Conservation (phyloP, 2,329 filamentous ascomycete species). For the Pyrenochaeta sp. region DNA sequence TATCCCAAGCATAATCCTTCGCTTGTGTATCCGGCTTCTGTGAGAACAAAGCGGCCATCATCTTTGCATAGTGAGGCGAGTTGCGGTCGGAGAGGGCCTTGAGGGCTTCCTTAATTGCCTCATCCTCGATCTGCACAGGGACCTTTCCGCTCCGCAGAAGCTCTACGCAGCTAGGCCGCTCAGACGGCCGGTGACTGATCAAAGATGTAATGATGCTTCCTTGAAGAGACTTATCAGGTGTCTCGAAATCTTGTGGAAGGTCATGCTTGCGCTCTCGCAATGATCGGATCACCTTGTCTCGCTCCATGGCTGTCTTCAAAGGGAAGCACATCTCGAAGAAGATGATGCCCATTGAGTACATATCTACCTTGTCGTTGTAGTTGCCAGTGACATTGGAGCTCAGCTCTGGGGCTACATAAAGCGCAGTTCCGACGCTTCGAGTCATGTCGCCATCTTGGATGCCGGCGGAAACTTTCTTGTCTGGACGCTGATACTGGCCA, state of each 20-base stretch:
- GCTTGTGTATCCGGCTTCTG: slow-evolving; percentile 75
- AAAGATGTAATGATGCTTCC: slow-evolving; percentile 81
- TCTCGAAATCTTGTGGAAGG: slow-evolving; percentile 77
- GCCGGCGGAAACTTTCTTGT: slow-evolving; percentile 56
- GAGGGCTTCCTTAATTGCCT: slow-evolving; percentile 84
- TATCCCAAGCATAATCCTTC: slow-evolving; percentile 70
- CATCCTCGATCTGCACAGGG: slow-evolving; percentile 90
- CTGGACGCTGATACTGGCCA: slow-evolving; percentile 73
- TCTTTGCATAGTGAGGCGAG: slow-evolving; percentile 89
- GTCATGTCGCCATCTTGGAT: slow-evolving; percentile 69
- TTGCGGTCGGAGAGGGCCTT: slow-evolving; percentile 81
- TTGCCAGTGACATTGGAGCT: slow-evolving; percentile 76
- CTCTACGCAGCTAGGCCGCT: slow-evolving; percentile 82
- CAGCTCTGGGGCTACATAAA: slow-evolving; percentile 94
- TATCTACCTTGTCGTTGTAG: slow-evolving; percentile 96
- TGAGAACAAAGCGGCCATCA: slow-evolving; percentile 84
- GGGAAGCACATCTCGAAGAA: slow-evolving; percentile 95
- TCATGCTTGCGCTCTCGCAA: slow-evolving; percentile 73
- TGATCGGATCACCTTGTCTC: slow-evolving; percentile 70
- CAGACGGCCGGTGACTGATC: slow-evolving; percentile 81
- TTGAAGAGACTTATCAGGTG: slow-evolving; percentile 73
- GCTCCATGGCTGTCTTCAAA: slow-evolving; percentile 69
- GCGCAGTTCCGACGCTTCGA: slow-evolving; percentile 75
- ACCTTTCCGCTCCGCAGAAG: slow-evolving; percentile 86
- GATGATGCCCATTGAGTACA: slow-evolving; percentile 97